Percentiles rank a stretch among this genome's conserved stretches.
These are phyloP conservation scores for Parasitella parasitica DNA, from an alignment of 371 early-diverging fungal species.

Conservation along the genomic window DNA sequence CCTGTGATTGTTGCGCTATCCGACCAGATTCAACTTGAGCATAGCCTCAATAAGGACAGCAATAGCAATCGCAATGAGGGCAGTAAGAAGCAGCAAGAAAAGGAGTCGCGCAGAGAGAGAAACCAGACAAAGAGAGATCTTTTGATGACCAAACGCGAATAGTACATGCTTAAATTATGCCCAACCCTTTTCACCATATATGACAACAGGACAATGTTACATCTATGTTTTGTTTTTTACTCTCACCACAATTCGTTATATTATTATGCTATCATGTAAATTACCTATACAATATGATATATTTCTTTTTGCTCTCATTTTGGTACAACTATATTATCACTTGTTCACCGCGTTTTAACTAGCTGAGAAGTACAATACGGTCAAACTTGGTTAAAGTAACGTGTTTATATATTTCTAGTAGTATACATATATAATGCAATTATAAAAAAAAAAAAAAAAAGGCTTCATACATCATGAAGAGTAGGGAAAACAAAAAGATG, in stretches of 20 bases:
- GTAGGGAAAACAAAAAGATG: background rate
- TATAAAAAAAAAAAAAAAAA: background rate
- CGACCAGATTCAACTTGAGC: background rate
- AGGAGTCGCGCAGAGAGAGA: constrained; percentile 8
- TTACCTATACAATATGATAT: no score
- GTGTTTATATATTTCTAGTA: background rate
- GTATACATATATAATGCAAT: background rate
- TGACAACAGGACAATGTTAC: no score
- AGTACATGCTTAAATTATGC: background rate
- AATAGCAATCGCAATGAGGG: background rate
- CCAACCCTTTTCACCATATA: no score
- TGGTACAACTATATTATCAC: no score
- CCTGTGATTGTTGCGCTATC: constrained; percentile 10
- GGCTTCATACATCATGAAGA: background rate
- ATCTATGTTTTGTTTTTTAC: no score
- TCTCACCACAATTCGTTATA: no score
- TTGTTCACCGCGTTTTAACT: no score
- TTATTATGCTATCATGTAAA: no score
- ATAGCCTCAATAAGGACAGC: background rate
- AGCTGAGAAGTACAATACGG: no score
- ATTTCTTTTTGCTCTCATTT: no score
- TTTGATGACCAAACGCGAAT: constrained; percentile 23
- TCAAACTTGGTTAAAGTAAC: no score
- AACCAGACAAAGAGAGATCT: constrained; percentile 14
- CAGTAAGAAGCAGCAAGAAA: background rate